phyloP scores from a whole-genome alignment of 2,329 filamentous ascomycete genomes.

The Keithomyces neogunnii region DNA sequence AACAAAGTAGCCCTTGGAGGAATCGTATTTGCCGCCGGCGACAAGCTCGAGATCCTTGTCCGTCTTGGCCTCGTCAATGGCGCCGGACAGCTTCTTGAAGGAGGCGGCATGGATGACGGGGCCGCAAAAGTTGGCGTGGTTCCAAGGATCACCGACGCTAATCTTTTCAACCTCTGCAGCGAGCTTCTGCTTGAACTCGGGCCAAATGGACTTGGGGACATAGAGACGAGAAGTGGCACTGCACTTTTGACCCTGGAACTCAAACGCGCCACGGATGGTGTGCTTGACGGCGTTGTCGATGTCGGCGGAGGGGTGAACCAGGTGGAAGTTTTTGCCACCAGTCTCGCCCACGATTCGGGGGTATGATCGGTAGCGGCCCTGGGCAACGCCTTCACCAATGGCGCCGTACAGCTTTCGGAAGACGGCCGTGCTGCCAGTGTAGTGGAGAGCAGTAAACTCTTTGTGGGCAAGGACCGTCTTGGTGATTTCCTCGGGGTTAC shows the following conservation, averaged over 20 bases:
- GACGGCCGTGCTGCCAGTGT: constrained; percentile 85
- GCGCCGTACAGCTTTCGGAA: constrained; percentile 84
- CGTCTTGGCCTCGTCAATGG: constrained; percentile 72
- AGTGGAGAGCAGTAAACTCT: constrained; percentile 86
- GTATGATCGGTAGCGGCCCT: constrained; percentile 76
- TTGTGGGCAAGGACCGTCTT: constrained; percentile 66
- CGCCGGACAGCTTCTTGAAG: constrained; percentile 70
- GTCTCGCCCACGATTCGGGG: constrained; percentile 86
- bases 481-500: constrained; percentile 78
- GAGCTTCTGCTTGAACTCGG: constrained; percentile 59
- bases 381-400: constrained; percentile 72
- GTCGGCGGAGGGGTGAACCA: constrained; percentile 71
- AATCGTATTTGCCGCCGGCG: constrained; percentile 69
- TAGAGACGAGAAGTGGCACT: constrained; percentile 76
- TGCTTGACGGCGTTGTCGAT: constrained; percentile 71
- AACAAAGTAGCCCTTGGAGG: constrained; percentile 72
- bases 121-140: constrained; percentile 74
- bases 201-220: constrained; percentile 66
- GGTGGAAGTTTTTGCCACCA: constrained; percentile 88
- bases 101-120: constrained; percentile 77
- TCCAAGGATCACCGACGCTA: constrained; percentile 58
- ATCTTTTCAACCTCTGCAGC: constrained; percentile 61
- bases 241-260: constrained; percentile 90
- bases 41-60: constrained; percentile 67
- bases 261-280: constrained; percentile 79